These are phyloP conservation scores for Fusarium pseudoanthophilum DNA, from an alignment of 2,329 filamentous ascomycete genomes.

Conservation along the genomic window DNA sequence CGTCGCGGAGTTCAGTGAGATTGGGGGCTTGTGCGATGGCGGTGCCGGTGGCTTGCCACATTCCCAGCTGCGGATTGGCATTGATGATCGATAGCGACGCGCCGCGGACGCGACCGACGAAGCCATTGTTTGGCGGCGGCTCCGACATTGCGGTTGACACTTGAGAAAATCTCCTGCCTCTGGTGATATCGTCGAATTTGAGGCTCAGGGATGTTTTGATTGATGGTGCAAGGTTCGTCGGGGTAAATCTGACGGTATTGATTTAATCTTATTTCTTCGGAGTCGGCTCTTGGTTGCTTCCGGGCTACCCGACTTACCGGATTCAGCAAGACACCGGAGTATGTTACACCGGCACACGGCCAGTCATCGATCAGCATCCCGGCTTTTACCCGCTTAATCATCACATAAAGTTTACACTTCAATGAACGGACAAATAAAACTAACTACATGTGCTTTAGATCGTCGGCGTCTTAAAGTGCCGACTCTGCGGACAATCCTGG, in stretches of 20 bases:
- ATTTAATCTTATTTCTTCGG: background rate
- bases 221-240: background rate
- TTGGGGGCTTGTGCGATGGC: background rate
- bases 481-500: background rate
- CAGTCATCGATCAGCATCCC: background rate
- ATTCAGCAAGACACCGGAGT: background rate
- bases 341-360: background rate
- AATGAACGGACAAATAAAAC: background rate
- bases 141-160: background rate
- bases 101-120: background rate
- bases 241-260: background rate
- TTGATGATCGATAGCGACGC: background rate
- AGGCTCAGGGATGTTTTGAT: background rate
- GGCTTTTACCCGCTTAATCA: background rate
- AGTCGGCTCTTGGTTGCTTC: background rate
- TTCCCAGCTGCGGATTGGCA: slow-evolving; percentile 2
- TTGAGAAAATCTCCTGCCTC: background rate
- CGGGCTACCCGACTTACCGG: background rate
- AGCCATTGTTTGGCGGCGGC: background rate
- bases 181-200: background rate
- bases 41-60: slow-evolving; percentile 1
- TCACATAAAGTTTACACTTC: background rate
- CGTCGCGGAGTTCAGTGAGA: background rate
- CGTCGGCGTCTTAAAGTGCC: background rate
- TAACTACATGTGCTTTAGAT: background rate